Conservation (phyloP, 1,284 basidiomycete species). For the Apiotrichum porosum region DNA sequence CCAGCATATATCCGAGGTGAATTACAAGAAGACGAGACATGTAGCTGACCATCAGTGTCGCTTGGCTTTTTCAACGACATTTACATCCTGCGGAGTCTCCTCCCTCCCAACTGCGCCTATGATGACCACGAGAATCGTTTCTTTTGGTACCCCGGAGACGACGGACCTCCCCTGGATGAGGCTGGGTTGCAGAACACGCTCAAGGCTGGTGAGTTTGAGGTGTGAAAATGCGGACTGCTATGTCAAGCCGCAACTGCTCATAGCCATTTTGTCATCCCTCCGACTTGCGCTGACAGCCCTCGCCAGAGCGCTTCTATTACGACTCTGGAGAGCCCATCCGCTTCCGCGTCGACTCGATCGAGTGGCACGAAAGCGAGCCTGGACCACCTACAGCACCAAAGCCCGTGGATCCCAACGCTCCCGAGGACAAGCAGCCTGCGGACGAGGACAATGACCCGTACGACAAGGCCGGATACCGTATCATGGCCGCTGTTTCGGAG, state of each 20-base stretch:
- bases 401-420: conserved; percentile 8
- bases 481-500: conserved; percentile 71
- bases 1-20: conserved; percentile 74
- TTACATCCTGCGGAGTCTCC: conserved; percentile 61
- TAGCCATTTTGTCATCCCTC: not conserved
- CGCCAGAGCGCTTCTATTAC: conserved; percentile 71
- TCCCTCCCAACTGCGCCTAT: conserved; percentile 55
- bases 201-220: conserved; percentile 31
- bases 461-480: conserved; percentile 10
- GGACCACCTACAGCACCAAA: conserved; percentile 55
- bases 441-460: conserved; percentile 13
- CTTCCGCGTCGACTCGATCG: conserved; percentile 78
- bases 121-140: conserved; percentile 59
- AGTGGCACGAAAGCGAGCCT: conserved; percentile 87
- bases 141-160: conserved; percentile 67
- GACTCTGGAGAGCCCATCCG: conserved; percentile 78
- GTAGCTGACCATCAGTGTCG: conserved; percentile 58
- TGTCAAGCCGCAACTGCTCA: too few species aligned
- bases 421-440: conserved; percentile 53
- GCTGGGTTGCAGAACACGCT: conserved; percentile 58
- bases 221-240: too few species aligned
- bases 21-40: conserved; percentile 31
- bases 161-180: conserved; percentile 45
- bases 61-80: conserved; percentile 94
- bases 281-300: conserved; percentile 10